Evolutionary conservation across 306 rosid genomes (phyloP), one percentile per base, ranked within the genome.

Genomic region (Fagus sylvatica): DNA sequence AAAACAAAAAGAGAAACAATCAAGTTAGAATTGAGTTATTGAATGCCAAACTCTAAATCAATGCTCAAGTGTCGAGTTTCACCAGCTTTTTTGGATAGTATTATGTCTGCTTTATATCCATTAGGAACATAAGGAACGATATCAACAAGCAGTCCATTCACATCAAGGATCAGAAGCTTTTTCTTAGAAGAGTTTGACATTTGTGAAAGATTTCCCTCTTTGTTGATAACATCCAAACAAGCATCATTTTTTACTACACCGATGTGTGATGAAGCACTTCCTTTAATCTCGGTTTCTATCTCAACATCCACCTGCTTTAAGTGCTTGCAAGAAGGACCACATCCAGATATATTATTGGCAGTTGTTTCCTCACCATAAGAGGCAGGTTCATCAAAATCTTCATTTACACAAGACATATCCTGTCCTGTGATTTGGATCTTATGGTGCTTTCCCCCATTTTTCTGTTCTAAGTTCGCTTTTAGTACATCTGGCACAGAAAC

Each of bases 71-170:
- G 28, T 33, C 42, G 61, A 69, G 66, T 46, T 73, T 76, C 78
- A 95, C 99, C 99, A 83, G 85, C 57, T 88, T 86, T 87, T 6
- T 33, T 56, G 57, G 80, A 71, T 40, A 82, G 87, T 78, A 11
- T 81, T 67, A 56, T 68, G 86, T 87, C 87, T 13, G 79, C 84
- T 78, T 54, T 73, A 78, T 71, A 76, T 41, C 79, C 61, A 16
- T 11, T 3, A 13, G 82, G 80, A 78, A 74, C 67, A 42, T 11
- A 10, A 46, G 9, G 6, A 74, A 89, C 91, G 81, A 91, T 79
- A 76, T 95, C 98, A 81, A 89, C 96, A 80, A 95, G 99, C 66
- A 95, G 74, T 13, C 98, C 99, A 85, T 95, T 95, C 76, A 95
- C 78, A 81, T 95, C 99, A 43, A 95, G 98, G 75, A 95, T 85